Evolutionary conservation across 2,329 filamentous ascomycete genomes (phyloP), one percentile per base, ranked within the genome.

Genomic region (Aspergillus sojae): DNA sequence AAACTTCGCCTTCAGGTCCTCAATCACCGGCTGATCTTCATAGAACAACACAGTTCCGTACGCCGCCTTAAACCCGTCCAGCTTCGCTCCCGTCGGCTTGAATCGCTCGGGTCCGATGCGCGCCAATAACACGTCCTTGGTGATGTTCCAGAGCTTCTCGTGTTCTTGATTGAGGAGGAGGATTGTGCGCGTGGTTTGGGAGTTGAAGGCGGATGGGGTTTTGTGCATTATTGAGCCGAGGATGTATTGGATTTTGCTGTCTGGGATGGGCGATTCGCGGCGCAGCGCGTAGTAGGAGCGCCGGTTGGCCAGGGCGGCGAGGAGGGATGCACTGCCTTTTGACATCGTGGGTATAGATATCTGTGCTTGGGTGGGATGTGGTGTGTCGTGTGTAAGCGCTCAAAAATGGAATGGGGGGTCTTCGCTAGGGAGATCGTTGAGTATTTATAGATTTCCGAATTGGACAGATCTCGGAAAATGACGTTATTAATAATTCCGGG

Each of bases 1-100:
- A 79, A 88, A 59, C 48, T 67, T 64, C 5, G 58, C 59, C 62
- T 62, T 60, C 70, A 91, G 83, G 63, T 74, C 79, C 68, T 88
- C 79, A 76, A 93, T 82, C 67, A 84, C 83, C 61, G 83, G 80
- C 70, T 86, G 83, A 81, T 94, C 91, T 79, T 91, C 88, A 82
- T 91, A 95, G 87, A 94, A 95, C 70, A 96, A 86, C 70, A 93
- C 89, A 45, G 91, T 90, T 71, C 91, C 93, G 68, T 93, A 92
- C n/a, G 79, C 91, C 60, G 74, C 88, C 77, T 84, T 84, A 84
- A 95, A 95, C 23, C 78, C 80, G 48, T 67, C 78, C 77, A 73
- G 75, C 62, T 70, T 72, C 67, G 71, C 56, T 65, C 28, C 41
- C 1, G 63, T 56, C 11, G 61, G 61, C 16, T 70, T 80, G 75